A percentile compares a stretch with the other conserved stretches of the same genome.
Conservation (phyloP, 768 basidiomycete genomes). For the Tephrocybe sp. region DNA sequence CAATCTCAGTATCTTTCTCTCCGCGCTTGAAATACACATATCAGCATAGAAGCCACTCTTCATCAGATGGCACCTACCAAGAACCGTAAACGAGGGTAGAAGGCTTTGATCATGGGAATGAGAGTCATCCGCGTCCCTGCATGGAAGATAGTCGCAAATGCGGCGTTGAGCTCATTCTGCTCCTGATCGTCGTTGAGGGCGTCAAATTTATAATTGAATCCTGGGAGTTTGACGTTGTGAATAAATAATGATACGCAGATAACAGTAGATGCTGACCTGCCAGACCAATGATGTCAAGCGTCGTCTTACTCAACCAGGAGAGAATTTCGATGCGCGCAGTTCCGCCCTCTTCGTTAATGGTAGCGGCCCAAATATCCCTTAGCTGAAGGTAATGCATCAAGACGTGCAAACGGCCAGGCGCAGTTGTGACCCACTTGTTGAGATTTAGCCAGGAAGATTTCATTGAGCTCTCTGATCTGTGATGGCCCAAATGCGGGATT, state of each 20-base stretch:
- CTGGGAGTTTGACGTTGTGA: slow-evolving; percentile 30
- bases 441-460: slow-evolving; percentile 57
- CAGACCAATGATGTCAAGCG: slow-evolving; percentile 76
- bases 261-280: slow-evolving; percentile 45
- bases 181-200: slow-evolving; percentile 20
- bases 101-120: slow-evolving; percentile 25
- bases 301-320: slow-evolving; percentile 64
- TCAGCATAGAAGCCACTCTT: neutral
- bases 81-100: slow-evolving; percentile 29
- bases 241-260: slow-evolving; percentile 13
- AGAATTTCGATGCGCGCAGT: slow-evolving; percentile 53
- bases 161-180: slow-evolving; percentile 44
- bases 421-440: slow-evolving; percentile 32
- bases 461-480: slow-evolving; percentile 57
- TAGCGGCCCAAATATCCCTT: slow-evolving; percentile 44
- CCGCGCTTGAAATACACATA: slow-evolving; percentile 11
- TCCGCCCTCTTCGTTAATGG: slow-evolving; percentile 29
- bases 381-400: slow-evolving; percentile 31
- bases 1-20: slow-evolving; percentile 12
- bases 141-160: slow-evolving; percentile 45
- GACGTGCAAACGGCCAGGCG: neutral
- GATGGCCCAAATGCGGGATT: slow-evolving; percentile 67
- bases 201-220: slow-evolving; percentile 29
- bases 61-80: slow-evolving; percentile 27
- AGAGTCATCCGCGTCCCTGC: slow-evolving; percentile 32